phyloP scores from a whole-genome alignment of 2,329 filamentous ascomycete species.

The Mycosphaerella sp. region DNA sequence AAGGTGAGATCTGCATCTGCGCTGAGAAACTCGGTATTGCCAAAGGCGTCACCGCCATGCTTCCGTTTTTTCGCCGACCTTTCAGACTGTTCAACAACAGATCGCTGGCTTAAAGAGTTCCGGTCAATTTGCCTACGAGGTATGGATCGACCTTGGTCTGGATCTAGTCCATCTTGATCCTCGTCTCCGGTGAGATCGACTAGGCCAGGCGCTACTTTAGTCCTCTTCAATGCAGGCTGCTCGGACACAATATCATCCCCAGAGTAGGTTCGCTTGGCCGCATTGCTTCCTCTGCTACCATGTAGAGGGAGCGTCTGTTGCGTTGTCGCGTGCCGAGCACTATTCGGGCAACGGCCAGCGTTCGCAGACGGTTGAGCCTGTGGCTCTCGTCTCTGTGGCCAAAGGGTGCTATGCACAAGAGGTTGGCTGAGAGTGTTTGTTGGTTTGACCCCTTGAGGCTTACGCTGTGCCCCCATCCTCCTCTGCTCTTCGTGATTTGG shows the following conservation, averaged over 20 bases:
- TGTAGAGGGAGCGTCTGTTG: neutral
- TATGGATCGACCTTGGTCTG: neutral
- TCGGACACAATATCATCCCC: neutral
- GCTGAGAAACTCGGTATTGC: neutral
- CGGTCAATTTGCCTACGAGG: neutral
- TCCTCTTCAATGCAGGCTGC: neutral
- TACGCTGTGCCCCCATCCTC: slow-evolving; percentile 1
- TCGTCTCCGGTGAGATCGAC: neutral
- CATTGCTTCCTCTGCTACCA: slow-evolving; percentile 1
- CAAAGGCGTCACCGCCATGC: slow-evolving; percentile 2
- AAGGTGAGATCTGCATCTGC: neutral
- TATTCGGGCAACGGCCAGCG: neutral
- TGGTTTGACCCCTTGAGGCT: neutral
- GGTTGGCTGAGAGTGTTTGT: neutral
- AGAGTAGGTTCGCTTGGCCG: neutral
- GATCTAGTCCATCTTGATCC: neutral
- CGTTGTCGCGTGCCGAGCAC: neutral
- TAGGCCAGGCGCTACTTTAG: neutral
- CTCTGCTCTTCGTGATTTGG: neutral
- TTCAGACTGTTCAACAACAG: neutral
- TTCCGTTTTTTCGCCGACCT: neutral
- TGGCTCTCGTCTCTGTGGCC: neutral
- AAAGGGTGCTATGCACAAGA: neutral
- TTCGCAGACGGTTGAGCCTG: neutral
- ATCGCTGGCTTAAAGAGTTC: slow-evolving; percentile 1